phyloP scores from a whole-genome alignment of 140 eudicot genomes.

The Flaveria floridana region DNA sequence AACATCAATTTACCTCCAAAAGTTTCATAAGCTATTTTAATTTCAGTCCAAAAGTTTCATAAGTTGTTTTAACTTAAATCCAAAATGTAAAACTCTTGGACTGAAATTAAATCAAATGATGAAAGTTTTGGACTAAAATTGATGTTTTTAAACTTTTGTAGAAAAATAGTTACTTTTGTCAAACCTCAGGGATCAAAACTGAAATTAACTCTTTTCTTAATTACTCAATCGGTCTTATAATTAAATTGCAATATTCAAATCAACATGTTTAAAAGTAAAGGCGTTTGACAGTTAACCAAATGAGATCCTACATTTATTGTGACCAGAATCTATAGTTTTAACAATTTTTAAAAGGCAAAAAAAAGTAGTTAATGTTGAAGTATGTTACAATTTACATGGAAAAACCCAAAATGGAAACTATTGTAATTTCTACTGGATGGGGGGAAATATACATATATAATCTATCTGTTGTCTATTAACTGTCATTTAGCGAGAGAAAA shows the following conservation, averaged over 20 bases:
- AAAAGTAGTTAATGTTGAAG: neutral
- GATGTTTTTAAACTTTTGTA: too few relatives aligned
- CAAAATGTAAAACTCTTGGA: too few relatives aligned
- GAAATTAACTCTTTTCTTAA: neutral
- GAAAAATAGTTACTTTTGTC: too few relatives aligned
- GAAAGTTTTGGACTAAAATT: too few relatives aligned
- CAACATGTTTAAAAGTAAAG: neutral
- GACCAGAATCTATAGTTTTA: neutral
- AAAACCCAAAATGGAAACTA: neutral
- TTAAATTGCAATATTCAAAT: neutral
- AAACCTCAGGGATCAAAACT: too few relatives aligned
- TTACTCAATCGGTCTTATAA: neutral
- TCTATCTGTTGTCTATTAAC: neutral
- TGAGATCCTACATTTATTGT: neutral
- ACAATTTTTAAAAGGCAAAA: neutral
- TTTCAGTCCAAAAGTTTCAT: too few relatives aligned
- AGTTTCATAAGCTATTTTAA: too few relatives aligned
- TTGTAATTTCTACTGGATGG: neutral
- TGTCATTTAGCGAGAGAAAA: too few relatives aligned
- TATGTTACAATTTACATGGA: slow-evolving; percentile 1
- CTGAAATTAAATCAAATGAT: too few relatives aligned
- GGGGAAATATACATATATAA: neutral
- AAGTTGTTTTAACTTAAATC: too few relatives aligned
- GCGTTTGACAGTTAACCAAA: slow-evolving; percentile 10
- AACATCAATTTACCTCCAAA: too few relatives aligned